phyloP scores from a whole-genome alignment of 345 rosid species.

The Physaria fendleri region DNA sequence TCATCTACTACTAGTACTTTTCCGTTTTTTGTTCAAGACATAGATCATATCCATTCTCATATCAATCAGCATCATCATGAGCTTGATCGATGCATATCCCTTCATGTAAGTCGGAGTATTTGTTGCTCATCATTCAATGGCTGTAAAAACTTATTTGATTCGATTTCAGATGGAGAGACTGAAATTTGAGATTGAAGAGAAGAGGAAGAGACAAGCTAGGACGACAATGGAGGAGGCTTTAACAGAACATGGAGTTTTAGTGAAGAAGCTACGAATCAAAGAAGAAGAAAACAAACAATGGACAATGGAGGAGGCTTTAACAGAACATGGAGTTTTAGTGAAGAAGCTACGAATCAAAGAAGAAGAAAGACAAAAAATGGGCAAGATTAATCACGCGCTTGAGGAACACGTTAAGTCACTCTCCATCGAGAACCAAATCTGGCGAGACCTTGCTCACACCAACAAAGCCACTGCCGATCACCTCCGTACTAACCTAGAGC shows the following conservation, averaged over 20 bases:
- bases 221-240: slow-evolving; percentile 45
- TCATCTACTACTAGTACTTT: slow-evolving; percentile 2
- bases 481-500: slow-evolving; percentile 59
- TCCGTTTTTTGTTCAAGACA: slow-evolving; percentile 54
- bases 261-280: slow-evolving; percentile 46
- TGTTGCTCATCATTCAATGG: no score
- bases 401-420: slow-evolving; percentile 61
- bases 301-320: slow-evolving; percentile 49
- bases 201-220: slow-evolving; percentile 47
- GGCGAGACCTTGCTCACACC: slow-evolving; percentile 75
- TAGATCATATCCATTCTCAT: slow-evolving; percentile 53
- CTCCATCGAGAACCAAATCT: slow-evolving; percentile 67
- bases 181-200: slow-evolving; percentile 61
- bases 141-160: no score
- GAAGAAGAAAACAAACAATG: slow-evolving; percentile 66
- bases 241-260: slow-evolving; percentile 47
- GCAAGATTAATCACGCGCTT: slow-evolving; percentile 57
- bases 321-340: slow-evolving; percentile 45
- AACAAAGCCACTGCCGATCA: slow-evolving; percentile 75
- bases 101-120: slow-evolving; percentile 43
- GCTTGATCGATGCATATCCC: slow-evolving; percentile 48
- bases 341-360: slow-evolving; percentile 57
- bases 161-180: slow-evolving; percentile 85
- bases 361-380: slow-evolving; percentile 60
- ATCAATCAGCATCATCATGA: slow-evolving; percentile 70